Conservation (phyloP, 345 rosid species). For the Ceriops tagal region DNA sequence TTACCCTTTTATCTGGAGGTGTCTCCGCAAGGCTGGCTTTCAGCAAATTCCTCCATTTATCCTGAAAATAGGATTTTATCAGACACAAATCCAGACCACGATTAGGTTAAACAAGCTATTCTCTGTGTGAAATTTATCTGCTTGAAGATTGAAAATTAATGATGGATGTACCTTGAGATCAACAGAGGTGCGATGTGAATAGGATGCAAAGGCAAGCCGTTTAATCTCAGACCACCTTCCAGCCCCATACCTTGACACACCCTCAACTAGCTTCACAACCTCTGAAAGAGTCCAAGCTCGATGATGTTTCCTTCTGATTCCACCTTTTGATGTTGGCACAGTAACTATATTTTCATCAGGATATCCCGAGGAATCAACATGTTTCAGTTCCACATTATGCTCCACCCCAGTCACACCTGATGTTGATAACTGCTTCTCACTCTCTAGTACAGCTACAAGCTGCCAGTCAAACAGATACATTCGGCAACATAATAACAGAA, state of each 20-base stretch:
- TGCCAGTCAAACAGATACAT: constrained; percentile 24
- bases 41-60: constrained; percentile 93
- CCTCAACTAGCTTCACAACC: constrained; percentile 84
- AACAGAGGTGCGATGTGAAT: constrained; percentile 88
- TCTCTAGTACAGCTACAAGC: constrained; percentile 33
- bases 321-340: constrained; percentile 59
- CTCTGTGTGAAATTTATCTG: too few relatives aligned
- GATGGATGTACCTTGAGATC: constrained; percentile 75
- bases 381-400: constrained; percentile 38
- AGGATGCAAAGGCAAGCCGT: constrained; percentile 71
- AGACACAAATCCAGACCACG: not conserved
- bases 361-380: constrained; percentile 46
- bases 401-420: constrained; percentile 27
- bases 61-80: constrained; percentile 42
- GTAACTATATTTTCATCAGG: constrained; percentile 45
- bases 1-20: constrained; percentile 66
- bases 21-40: constrained; percentile 76
- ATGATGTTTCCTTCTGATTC: constrained; percentile 85
- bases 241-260: constrained; percentile 90
- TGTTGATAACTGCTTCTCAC: constrained; percentile 25
- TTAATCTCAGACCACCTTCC: constrained; percentile 98
- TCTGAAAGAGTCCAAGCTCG: constrained; percentile 94
- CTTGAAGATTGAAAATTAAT: not conserved
- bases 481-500: constrained; percentile 13
- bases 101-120: not conserved